Evolutionary conservation across 441 rosid genomes (phyloP).

Genomic region (Biscutella auriculata): DNA sequence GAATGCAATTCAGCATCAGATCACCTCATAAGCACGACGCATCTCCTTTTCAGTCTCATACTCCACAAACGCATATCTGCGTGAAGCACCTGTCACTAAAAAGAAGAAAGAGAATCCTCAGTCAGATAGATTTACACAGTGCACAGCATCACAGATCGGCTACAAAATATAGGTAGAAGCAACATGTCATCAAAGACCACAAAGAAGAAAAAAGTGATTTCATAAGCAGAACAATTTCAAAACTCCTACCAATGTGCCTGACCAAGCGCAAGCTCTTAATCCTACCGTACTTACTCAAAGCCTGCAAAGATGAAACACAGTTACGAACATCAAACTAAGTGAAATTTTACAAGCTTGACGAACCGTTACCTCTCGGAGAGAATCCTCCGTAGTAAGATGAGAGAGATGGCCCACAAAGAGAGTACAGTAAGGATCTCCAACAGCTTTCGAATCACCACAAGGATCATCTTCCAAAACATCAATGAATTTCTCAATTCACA

Average conservation of each 20-base stretch:
- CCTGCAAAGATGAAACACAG: constrained; percentile 25
- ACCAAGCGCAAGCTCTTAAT: constrained; percentile 75
- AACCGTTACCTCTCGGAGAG: constrained; percentile 44
- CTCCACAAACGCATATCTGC: constrained; percentile 83
- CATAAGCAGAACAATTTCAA: background rate
- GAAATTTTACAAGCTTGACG: too few relatives aligned
- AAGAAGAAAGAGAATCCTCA: background rate
- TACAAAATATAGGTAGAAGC: background rate
- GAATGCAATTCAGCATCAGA: background rate
- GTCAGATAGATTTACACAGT: background rate
- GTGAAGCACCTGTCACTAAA: constrained; percentile 80
- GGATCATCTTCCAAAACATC: constrained; percentile 57
- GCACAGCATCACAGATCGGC: too few relatives aligned
- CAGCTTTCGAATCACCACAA: constrained; percentile 56
- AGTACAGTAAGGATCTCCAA: constrained; percentile 74
- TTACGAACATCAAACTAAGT: background rate
- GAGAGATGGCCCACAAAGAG: constrained; percentile 74
- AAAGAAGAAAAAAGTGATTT: background rate
- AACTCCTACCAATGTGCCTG: constrained; percentile 64
- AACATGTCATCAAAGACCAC: background rate
- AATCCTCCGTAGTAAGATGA: constrained; percentile 51
- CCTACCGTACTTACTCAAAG: constrained; percentile 75
- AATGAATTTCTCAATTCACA: background rate
- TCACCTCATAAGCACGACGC: constrained; percentile 74
- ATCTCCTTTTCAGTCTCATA: constrained; percentile 65